Base-by-base conservation (phyloP, 495 filamentous ascomycete genomes). In the Astrocystis sublimbata region DNA sequence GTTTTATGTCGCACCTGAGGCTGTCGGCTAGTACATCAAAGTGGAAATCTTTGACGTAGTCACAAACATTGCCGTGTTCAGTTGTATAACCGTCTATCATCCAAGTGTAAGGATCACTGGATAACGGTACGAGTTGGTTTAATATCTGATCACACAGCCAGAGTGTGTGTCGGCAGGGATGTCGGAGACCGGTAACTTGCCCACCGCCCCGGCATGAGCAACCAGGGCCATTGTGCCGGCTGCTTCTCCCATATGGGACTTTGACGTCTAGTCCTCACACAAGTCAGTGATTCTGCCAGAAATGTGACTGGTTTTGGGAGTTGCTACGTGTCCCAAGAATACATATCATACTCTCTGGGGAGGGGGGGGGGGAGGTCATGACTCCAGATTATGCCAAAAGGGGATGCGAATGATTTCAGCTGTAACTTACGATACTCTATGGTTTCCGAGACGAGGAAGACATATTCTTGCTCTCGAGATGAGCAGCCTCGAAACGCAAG, bases 61-160 rank as follows among this genome's bases (percentile, higher is more conserved):
- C 64, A 51, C 75, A 80, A 0, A 75, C 73, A 54, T 78, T 77
- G 0, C 76, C 74, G 6, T 79, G 71, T 64, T 78, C 74, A 13
- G 74, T 57, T 9, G 78, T 63, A 38, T 75, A 78, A 17, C 79
- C 79, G 13, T 67, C 42, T 46, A 67, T 64, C 4, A 66, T 71
- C 58, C 80, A 52, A 12, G 63, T 72, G 31, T 78, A 68, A 24
- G 71, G 68, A n/a, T 69, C 64, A 8, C 71, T 63, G 36, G 71
- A 72, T 23, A 76, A 70, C 43, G 75, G 72, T 0, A 78, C 62
- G 31, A 71, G 62, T 40, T 78, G 75, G 51, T 74, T 76, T 12
- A 75, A 68, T 28, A 81, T 71, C 51, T 69, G 70, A 68, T 81
- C 79, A 46, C 79, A 73, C 23, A 81, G 71, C 77, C 78, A 81